Evolutionary conservation across 768 basidiomycete species (phyloP), one percentile per base, ranked within the genome.

Genomic region (Amanita phalloides): DNA sequence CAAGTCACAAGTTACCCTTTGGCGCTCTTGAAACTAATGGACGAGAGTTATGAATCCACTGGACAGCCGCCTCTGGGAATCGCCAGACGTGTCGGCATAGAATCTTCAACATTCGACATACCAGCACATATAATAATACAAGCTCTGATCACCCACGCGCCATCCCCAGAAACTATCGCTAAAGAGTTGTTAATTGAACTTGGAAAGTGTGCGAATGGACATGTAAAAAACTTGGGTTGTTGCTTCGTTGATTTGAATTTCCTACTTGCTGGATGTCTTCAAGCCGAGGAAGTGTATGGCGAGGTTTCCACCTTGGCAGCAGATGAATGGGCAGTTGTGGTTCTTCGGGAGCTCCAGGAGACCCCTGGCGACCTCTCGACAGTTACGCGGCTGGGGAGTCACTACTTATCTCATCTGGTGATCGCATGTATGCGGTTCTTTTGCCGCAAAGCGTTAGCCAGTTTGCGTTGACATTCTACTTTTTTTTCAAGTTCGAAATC

Each of bases 11-110:
- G 28, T 26, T 48, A 50, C 54, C 53, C 53, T 45, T 37, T 53
- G 38, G 20, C 53, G 46, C 53, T 48, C 45, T 53, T 53, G 45
- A 48, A 46, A 33, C 48, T 53, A 48, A 53, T 53, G 45, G 45
- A 48, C 33, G 45, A 53, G 37, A 20, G 45, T 39, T 23, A 47
- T 25, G 37, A 32, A 45, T 45, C 53, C 33, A 48, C 45, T 36
- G 25, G 48, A 48, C 8, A 48, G 37, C 53, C 53, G 23, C 46
- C 53, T 23, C 45, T 53, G 35, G 53, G 45, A 39, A 48, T 38
- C 17, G 45, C 46, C 32, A 47, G 17, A 1, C 17, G 17, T 17
- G 17, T 17, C 17, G 17, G 17, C 17, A 1, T 17, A 17, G 17
- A 17, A 17, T 1, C 17, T 17, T 17, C 17, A 17, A 17, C 17